phyloP scores from a whole-genome alignment of 192 early-diverging fungal genomes.

The Cladochytrium replicatum region DNA sequence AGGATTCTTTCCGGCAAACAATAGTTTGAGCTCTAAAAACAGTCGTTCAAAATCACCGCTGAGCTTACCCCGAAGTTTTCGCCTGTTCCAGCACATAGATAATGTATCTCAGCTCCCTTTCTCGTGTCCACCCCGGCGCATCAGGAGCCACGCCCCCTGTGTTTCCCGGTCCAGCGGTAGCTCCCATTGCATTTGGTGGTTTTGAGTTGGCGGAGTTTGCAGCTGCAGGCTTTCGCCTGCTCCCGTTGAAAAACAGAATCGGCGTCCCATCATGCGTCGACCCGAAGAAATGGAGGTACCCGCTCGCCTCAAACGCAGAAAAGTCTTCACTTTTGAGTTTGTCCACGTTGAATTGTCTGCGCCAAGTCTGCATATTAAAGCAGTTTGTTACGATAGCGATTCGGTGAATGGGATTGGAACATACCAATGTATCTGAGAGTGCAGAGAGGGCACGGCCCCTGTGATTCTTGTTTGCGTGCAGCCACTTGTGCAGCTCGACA shows the following conservation, averaged over 20 bases:
- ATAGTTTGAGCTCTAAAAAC: background rate
- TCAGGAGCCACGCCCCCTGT: too few species aligned
- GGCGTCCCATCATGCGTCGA: slow-evolving; percentile 10
- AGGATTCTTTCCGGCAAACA: slow-evolving; percentile 7
- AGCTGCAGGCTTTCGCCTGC: too few species aligned
- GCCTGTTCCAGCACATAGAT: slow-evolving; percentile 18
- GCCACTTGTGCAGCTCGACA: slow-evolving; percentile 15
- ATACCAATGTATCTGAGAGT: slow-evolving; percentile 6
- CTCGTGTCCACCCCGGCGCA: too few species aligned
- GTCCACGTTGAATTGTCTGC: background rate
- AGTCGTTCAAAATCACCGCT: background rate
- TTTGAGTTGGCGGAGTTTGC: too few species aligned
- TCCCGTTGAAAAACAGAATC: slow-evolving; percentile 13
- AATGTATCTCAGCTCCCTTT: slow-evolving; percentile 8
- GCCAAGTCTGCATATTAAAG: slow-evolving; percentile 3
- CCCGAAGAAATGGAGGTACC: slow-evolving; percentile 18
- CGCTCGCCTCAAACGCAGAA: slow-evolving; percentile 14
- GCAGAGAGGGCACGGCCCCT: slow-evolving; percentile 16
- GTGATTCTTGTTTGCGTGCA: slow-evolving; percentile 9
- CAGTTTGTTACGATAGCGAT: background rate
- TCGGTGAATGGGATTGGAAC: background rate
- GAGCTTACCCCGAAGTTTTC: slow-evolving; percentile 11
- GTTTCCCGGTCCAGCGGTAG: too few species aligned
- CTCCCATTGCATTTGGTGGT: slow-evolving; percentile 12
- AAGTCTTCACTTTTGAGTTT: slow-evolving; percentile 10